phyloP scores from a whole-genome alignment of 2,329 filamentous ascomycete genomes.

The Aspergillus puulaauensis region DNA sequence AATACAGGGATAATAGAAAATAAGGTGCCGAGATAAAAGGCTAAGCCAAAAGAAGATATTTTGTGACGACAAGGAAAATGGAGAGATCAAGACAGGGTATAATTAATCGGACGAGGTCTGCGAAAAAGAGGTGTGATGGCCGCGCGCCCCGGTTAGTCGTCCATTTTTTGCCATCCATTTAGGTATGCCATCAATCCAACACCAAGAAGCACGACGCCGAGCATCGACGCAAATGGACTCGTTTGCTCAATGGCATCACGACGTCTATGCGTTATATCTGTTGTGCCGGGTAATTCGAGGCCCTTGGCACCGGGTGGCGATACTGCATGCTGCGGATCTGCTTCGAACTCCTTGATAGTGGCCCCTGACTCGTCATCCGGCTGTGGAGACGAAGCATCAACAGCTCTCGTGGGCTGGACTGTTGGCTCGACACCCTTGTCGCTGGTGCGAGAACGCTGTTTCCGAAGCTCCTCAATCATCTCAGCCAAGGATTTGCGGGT shows the following conservation, averaged over 20 bases:
- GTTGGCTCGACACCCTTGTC: conserved; percentile 37
- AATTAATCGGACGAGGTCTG: not conserved
- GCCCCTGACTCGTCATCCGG: conserved; percentile 13
- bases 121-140: not conserved
- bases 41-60: conserved; percentile 13
- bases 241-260: conserved; percentile 51
- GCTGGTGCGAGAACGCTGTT: conserved; percentile 59
- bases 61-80: conserved; percentile 14
- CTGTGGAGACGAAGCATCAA: conserved; percentile 1
- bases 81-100: conserved; percentile 10
- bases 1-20: conserved; percentile 9
- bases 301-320: conserved; percentile 47
- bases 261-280: conserved; percentile 39
- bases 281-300: conserved; percentile 41
- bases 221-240: conserved; percentile 76
- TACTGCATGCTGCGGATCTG: conserved; percentile 44
- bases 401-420: conserved; percentile 13
- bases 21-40: conserved; percentile 4
- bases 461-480: conserved; percentile 81
- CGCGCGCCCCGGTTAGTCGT: conserved; percentile 37
- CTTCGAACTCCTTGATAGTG: conserved; percentile 13
- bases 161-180: conserved; percentile 72
- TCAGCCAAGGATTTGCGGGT: conserved; percentile 76
- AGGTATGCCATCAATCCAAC: conserved; percentile 85
- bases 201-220: conserved; percentile 77